A percentile compares a stretch with the other conserved stretches of the same genome.
Conservation (phyloP, 2,329 filamentous ascomycete species). For the Pyrenochaeta sp. region DNA sequence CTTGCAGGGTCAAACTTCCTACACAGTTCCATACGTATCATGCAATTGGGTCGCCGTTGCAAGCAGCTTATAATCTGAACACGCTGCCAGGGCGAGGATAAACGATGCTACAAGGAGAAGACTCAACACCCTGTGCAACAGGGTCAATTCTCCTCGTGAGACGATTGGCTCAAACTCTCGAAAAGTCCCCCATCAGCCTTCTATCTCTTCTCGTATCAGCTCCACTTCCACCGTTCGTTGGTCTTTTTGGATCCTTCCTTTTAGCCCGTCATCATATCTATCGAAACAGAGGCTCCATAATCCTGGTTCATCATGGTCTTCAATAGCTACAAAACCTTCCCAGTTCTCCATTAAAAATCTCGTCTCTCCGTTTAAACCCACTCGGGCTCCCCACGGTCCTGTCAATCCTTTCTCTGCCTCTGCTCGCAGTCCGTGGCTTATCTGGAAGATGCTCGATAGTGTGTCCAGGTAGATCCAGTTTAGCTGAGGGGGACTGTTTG, state of each 20-base stretch:
- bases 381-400: conserved; percentile 62
- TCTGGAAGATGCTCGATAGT: conserved; percentile 53
- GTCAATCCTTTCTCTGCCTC: conserved; percentile 64
- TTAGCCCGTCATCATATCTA: conserved; percentile 52
- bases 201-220: conserved; percentile 19
- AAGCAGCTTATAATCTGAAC: too few relatives aligned
- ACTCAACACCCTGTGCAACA: too few relatives aligned
- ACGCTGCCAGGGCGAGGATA: too few relatives aligned
- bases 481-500: conserved; percentile 64
- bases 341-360: conserved; percentile 61
- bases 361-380: conserved; percentile 71
- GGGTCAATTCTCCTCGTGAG: too few relatives aligned
- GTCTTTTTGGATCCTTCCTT: conserved; percentile 36
- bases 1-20: too few relatives aligned
- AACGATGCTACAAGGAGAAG: too few relatives aligned
- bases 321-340: conserved; percentile 64
- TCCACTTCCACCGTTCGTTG: conserved; percentile 26
- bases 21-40: too few relatives aligned
- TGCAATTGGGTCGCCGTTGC: too few relatives aligned
- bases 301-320: conserved; percentile 54
- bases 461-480: conserved; percentile 73
- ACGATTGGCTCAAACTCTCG: too few relatives aligned
- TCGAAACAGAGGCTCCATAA: conserved; percentile 62
- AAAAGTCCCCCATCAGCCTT: conserved; percentile 9
- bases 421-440: conserved; percentile 62